These are phyloP conservation scores for Cenococcum geophilum DNA, from an alignment of 495 filamentous ascomycete species.

Conservation along the genomic window DNA sequence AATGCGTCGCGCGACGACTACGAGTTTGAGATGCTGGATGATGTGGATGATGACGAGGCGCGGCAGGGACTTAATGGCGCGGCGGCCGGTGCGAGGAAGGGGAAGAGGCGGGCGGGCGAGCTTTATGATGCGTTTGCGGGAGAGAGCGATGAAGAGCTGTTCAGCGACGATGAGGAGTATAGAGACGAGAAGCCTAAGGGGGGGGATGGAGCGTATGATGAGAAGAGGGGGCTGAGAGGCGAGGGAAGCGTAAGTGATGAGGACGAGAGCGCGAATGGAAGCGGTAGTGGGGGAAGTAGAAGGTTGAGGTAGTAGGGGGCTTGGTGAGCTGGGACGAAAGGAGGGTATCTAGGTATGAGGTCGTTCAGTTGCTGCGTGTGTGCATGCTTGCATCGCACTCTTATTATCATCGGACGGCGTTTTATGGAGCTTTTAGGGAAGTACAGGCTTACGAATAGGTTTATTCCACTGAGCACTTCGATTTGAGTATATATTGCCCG, in stretches of 20 bases:
- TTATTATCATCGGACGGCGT: no score
- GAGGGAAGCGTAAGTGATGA: slow-evolving; percentile 14
- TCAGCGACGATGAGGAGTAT: slow-evolving; percentile 34
- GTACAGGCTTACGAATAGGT: no score
- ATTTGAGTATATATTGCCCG: no score
- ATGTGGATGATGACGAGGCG: slow-evolving; percentile 67
- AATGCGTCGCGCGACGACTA: slow-evolving; percentile 78
- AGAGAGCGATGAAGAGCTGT: slow-evolving; percentile 62
- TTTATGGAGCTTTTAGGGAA: no score
- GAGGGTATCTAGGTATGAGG: no score
- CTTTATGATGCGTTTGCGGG: slow-evolving; percentile 91
- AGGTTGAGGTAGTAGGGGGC: no score
- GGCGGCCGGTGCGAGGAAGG: slow-evolving; percentile 35
- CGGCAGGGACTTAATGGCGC: slow-evolving; percentile 28
- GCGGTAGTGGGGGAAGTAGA: slow-evolving; percentile 12
- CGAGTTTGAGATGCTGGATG: slow-evolving; percentile 87
- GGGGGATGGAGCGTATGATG: slow-evolving; percentile 9
- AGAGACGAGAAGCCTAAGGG: slow-evolving; percentile 13
- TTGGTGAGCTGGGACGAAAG: no score
- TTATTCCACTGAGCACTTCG: no score
- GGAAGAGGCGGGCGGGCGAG: slow-evolving; percentile 62
- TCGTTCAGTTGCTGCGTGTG: no score
- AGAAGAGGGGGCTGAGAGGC: slow-evolving; percentile 12
- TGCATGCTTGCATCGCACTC: no score
- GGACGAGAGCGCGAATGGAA: slow-evolving; percentile 13